Percentiles rank a stretch among this genome's conserved stretches.
phyloP scores from a whole-genome alignment of 2,329 filamentous ascomycete species.

The Colletotrichum destructivum region DNA sequence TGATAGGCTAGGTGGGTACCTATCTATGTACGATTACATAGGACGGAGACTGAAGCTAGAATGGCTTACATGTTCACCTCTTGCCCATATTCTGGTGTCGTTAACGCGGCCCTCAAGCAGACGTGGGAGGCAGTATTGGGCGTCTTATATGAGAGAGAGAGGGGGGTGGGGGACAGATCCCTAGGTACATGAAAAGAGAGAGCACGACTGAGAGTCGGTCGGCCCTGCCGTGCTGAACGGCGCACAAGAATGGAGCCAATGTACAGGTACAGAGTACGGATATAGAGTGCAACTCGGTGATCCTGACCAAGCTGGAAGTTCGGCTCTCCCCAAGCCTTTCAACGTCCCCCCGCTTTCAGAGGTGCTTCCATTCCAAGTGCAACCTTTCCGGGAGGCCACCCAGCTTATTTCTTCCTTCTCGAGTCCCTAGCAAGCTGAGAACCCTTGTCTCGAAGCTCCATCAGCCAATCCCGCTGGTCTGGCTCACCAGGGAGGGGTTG shows the following conservation, averaged over 20 bases:
- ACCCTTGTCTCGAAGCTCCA: conserved; percentile 34
- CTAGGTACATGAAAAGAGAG: not conserved
- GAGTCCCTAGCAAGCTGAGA: conserved; percentile 32
- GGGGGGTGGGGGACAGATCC: not conserved
- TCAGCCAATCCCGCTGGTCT: conserved; percentile 37
- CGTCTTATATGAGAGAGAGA: not conserved
- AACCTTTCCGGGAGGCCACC: conserved; percentile 41
- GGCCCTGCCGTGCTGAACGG: not conserved
- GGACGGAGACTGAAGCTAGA: not conserved
- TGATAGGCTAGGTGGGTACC: not conserved
- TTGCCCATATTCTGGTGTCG: not conserved
- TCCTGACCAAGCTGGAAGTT: conserved; percentile 27
- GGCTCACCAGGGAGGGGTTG: conserved; percentile 30
- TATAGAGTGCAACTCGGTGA: not conserved
- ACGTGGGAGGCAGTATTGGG: not conserved
- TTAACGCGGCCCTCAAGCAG: not conserved
- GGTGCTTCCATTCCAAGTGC: conserved; percentile 38
- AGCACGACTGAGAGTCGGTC: not conserved
- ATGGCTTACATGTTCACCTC: not conserved
- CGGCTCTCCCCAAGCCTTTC: conserved; percentile 36
- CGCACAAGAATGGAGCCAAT: not conserved
- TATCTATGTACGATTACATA: too few relatives aligned
- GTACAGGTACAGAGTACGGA: not conserved
- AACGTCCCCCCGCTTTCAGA: conserved; percentile 15
- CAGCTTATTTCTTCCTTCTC: not conserved